Evolutionary conservation across 1,284 basidiomycete species (phyloP).

Genomic region (Ceratorhiza oryzae-sativae): DNA sequence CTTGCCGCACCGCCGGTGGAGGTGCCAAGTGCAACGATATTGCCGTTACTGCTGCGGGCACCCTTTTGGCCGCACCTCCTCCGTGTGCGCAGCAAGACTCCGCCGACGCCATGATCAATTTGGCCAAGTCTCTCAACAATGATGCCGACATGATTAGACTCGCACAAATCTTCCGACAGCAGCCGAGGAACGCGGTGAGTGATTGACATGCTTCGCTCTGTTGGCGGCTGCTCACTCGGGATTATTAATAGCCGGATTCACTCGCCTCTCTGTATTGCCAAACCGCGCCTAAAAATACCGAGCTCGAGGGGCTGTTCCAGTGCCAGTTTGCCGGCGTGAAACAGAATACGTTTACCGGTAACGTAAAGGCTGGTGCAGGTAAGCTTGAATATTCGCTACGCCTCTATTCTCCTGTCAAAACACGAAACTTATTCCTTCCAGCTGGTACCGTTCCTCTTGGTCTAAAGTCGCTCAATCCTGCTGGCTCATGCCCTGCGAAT

Average conservation of each 20-base stretch:
- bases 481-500: conserved; percentile 62
- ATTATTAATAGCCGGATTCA: conserved; percentile 52
- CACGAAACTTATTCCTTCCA: not conserved
- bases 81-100: conserved; percentile 67
- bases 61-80: conserved; percentile 28
- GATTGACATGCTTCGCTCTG: not conserved
- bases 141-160: conserved; percentile 61
- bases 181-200: conserved; percentile 60
- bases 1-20: conserved; percentile 49
- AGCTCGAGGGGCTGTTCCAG: conserved; percentile 63
- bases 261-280: conserved; percentile 62
- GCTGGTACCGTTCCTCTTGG: conserved; percentile 58
- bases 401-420: not conserved
- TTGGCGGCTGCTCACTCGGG: conserved; percentile 36
- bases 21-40: conserved; percentile 11
- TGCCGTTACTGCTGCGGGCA: conserved; percentile 27
- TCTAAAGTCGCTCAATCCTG: conserved; percentile 54
- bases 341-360: conserved; percentile 63
- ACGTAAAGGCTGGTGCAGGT: conserved; percentile 57
- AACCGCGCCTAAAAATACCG: conserved; percentile 57
- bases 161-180: conserved; percentile 59
- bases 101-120: conserved; percentile 66
- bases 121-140: conserved; percentile 64
- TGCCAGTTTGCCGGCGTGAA: conserved; percentile 62
- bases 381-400: not conserved